Evolutionary conservation across 768 basidiomycete species (phyloP), one percentile per base, ranked within the genome.

Genomic region (Cyclocybe cylindracea): DNA sequence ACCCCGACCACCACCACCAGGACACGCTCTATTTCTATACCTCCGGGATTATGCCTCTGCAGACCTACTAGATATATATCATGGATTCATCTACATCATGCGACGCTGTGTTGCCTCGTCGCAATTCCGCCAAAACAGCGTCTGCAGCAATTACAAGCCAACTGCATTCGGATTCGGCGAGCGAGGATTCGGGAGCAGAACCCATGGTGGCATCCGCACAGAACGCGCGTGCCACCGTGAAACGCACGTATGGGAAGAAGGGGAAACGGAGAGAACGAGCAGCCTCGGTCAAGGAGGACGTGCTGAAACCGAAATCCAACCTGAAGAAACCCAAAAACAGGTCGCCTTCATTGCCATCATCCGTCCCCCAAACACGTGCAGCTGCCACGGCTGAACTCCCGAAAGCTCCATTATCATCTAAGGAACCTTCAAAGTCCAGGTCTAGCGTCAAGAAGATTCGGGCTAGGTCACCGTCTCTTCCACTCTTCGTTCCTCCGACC

Each of bases 51-150:
- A 36, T 35, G 10, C 18, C 19, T 35, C 24, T 37, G 4, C 10
- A 4, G 9, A 14, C 18, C 44, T 4, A 31, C 38, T 24, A 24
- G 24, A 53, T 16, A 35, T 16, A 35, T 10, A 19, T 39, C 46
- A 52, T 48, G 33, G 19, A 34, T 37, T 51, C 46, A 24, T 24
- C 24, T 24, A 24, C 24, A 3, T 24, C 36, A 24, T 18, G 32
- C 24, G n/a, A 24, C 8, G 51, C 35, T 7, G 46, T 61, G 11
- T 34, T 63, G 7, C 67, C 71, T 6, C 47, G 57, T 31, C 73
- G 74, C 7, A 65, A 62, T 19, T 70, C 74, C 3, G 73, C 72
- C 0, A 46, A 61, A 43, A 63, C 57, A 16, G 75, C 75, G 40
- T 48, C 58, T 2, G 66, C 60, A 3, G 62, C 55, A 48, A 62